A percentile compares a stretch with the other conserved stretches of the same genome.
Conservation (phyloP, 495 filamentous ascomycete species). For the Trichoderma parareesei region DNA sequence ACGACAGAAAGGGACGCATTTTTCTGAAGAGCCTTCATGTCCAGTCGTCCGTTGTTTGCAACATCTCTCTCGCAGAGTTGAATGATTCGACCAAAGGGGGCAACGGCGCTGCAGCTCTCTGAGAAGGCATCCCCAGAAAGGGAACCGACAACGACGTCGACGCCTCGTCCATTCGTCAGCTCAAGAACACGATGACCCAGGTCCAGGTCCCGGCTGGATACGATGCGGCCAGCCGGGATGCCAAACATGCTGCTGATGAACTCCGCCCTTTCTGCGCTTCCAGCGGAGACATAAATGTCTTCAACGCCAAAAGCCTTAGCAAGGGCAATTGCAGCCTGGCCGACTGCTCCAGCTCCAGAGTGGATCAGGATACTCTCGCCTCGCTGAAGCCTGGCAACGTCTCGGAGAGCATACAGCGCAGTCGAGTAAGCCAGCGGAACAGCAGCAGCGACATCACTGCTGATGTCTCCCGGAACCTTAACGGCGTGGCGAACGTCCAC, state of each 20-base stretch:
- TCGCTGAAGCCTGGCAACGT: conserved; percentile 20
- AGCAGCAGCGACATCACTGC: conserved; percentile 29
- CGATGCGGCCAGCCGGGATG: conserved; percentile 39
- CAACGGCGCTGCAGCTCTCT: conserved; percentile 39
- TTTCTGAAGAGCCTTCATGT: conserved; percentile 33
- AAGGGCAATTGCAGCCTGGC: conserved; percentile 42
- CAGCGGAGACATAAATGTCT: conserved; percentile 36
- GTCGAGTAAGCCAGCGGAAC: conserved; percentile 46
- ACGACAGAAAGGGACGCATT: conserved; percentile 37
- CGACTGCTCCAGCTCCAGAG: conserved; percentile 38
- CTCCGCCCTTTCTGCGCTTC: conserved; percentile 24
- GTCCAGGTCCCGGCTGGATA: conserved; percentile 24
- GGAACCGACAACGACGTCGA: conserved; percentile 45
- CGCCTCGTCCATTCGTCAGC: conserved; percentile 36
- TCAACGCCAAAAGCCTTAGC: conserved; percentile 36
- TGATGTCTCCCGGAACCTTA: conserved; percentile 25
- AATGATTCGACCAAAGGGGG: conserved; percentile 43
- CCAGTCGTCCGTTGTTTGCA: conserved; percentile 19
- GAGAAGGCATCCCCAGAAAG: conserved; percentile 42
- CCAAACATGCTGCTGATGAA: conserved; percentile 25
- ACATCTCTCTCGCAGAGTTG: conserved; percentile 41
- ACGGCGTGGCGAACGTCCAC: conserved; percentile 15
- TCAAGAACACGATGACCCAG: conserved; percentile 34
- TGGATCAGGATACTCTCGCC: conserved; percentile 46
- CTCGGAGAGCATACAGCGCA: conserved; percentile 38